These are phyloP conservation scores for Apiotrichum porosum DNA, from an alignment of 1,284 basidiomycete genomes.

Conservation along the genomic window DNA sequence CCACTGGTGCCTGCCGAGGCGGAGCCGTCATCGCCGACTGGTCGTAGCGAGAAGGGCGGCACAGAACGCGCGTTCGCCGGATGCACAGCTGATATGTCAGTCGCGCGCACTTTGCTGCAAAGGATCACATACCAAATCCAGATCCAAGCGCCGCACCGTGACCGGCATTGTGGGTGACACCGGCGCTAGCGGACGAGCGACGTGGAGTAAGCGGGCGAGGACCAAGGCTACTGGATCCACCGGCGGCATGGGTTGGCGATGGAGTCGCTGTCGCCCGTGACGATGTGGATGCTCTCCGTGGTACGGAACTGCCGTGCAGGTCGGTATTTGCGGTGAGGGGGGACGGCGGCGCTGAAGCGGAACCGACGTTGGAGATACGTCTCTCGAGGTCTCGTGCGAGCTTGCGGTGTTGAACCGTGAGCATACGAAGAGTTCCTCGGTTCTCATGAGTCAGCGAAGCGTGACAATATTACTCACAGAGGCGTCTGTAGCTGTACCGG, in stretches of 20 bases:
- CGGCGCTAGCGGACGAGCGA: not conserved
- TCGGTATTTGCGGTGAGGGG: slow-evolving; percentile 4
- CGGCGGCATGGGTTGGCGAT: not conserved
- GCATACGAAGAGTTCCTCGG: slow-evolving; percentile 33
- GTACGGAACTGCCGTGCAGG: too few relatives aligned
- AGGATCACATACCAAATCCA: too few relatives aligned
- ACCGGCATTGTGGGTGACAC: slow-evolving; percentile 7
- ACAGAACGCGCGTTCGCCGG: slow-evolving; percentile 10
- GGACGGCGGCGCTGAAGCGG: not conserved
- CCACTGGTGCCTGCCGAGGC: too few relatives aligned
- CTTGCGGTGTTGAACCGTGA: slow-evolving; percentile 43
- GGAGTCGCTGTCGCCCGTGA: too few relatives aligned
- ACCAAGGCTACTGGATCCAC: too few relatives aligned
- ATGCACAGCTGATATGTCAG: slow-evolving; percentile 8
- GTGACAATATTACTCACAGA: slow-evolving; percentile 10
- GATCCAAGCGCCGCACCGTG: not conserved
- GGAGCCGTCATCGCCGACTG: slow-evolving; percentile 9
- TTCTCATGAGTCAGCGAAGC: not conserved
- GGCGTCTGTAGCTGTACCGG: slow-evolving; percentile 12
- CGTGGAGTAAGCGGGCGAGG: not conserved
- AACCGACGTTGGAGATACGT: slow-evolving; percentile 18
- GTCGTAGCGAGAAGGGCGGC: slow-evolving; percentile 35
- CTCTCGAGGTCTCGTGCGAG: slow-evolving; percentile 40
- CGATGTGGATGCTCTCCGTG: too few relatives aligned
- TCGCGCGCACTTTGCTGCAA: too few relatives aligned